phyloP scores from a whole-genome alignment of 768 basidiomycete genomes.

The Hemileccinum impolitum region DNA sequence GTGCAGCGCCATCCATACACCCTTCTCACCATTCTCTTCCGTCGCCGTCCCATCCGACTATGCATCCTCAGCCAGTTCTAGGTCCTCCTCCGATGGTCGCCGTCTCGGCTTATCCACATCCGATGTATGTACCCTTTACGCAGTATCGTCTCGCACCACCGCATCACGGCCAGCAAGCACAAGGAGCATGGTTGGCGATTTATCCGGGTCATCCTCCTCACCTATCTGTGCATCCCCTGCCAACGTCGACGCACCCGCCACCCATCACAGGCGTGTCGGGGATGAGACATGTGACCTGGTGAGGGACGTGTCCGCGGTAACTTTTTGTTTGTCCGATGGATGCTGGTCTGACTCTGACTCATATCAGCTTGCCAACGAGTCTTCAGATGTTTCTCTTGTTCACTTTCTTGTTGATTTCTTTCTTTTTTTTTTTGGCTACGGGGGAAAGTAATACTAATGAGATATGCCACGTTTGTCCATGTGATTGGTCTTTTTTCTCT shows the following conservation, averaged over 20 bases:
- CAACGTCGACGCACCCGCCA: conserved; percentile 7
- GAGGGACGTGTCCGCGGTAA: conserved; percentile 12
- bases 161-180: conserved; percentile 11
- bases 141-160: conserved; percentile 17
- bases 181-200: conserved; percentile 23
- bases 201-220: conserved; percentile 19
- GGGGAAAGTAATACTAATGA: conserved; percentile 19
- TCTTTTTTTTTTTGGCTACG: conserved; percentile 14
- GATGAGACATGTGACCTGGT: conserved; percentile 27
- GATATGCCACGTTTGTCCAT: conserved; percentile 4
- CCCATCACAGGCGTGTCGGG: conserved; percentile 22
- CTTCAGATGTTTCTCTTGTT: neutral
- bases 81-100: conserved; percentile 15
- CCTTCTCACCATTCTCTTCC: conserved; percentile 6
- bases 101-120: conserved; percentile 16
- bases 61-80: conserved; percentile 7
- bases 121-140: conserved; percentile 22
- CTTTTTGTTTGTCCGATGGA: neutral
- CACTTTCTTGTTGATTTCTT: conserved; percentile 14
- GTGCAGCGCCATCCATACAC: conserved; percentile 2
- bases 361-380: neutral
- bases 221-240: conserved; percentile 16
- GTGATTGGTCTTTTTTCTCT: neutral
- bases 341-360: neutral
- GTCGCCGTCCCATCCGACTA: conserved; percentile 9